Evolutionary conservation across 805 yeast genomes (phyloP).

Genomic region (Metschnikowia drakensbergensis): DNA sequence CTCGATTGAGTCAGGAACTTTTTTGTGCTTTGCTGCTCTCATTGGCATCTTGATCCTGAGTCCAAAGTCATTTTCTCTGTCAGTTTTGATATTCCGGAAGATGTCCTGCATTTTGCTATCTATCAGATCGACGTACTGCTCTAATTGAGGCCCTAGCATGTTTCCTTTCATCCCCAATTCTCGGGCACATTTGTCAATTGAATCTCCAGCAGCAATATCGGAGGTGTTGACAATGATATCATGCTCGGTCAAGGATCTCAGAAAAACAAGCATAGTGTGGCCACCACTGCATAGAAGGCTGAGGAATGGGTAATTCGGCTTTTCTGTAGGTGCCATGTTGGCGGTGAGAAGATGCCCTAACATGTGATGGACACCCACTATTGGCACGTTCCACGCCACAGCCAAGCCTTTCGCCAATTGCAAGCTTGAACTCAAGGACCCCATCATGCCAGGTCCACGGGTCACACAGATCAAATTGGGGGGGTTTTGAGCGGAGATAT

Average conservation of each 20-base stretch:
- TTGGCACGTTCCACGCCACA: slow-evolving; percentile 70
- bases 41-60: slow-evolving; percentile 31
- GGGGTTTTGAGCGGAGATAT: slow-evolving; percentile 24
- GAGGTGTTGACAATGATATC: slow-evolving; percentile 67
- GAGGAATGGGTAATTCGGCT: slow-evolving; percentile 54
- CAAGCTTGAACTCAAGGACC: slow-evolving; percentile 76
- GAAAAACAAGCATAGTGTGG: slow-evolving; percentile 82
- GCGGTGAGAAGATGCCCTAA: slow-evolving; percentile 76
- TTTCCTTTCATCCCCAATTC: slow-evolving; percentile 75
- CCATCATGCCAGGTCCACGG: slow-evolving; percentile 95
- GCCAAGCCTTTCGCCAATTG: slow-evolving; percentile 84
- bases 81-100: slow-evolving; percentile 22
- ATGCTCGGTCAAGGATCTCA: slow-evolving; percentile 60
- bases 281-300: slow-evolving; percentile 89
- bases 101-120: slow-evolving; percentile 24
- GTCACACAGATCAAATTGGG: slow-evolving; percentile 87
- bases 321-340: slow-evolving; percentile 14
- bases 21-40: slow-evolving; percentile 27
- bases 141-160: slow-evolving; percentile 85
- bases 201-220: slow-evolving; percentile 92
- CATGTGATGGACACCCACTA: slow-evolving; percentile 95
- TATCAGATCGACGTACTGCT: slow-evolving; percentile 41
- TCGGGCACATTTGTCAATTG: slow-evolving; percentile 89
- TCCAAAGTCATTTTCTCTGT: slow-evolving; percentile 20
- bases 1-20: slow-evolving; percentile 25